phyloP scores from a whole-genome alignment of 164 flowering plant genomes.

The Magnolia kwangsiensis region DNA sequence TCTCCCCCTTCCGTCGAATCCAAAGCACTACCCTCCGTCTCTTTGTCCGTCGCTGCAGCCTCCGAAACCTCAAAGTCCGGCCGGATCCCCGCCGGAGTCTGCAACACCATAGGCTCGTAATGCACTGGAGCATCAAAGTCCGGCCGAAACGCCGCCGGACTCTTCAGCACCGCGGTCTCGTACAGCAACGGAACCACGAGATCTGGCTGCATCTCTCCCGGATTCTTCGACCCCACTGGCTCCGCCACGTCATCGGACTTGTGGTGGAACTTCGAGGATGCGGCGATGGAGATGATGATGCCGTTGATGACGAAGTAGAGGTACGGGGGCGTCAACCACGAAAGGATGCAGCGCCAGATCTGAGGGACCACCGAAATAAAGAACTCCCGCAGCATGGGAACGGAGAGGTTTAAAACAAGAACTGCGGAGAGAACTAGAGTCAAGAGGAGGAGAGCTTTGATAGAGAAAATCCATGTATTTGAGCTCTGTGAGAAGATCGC shows the following conservation, averaged over 20 bases:
- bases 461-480: conserved; percentile 9
- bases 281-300: conserved; percentile 79
- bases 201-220: conserved; percentile 1
- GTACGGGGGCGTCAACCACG: conserved; percentile 75
- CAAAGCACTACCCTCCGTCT: background rate
- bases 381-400: conserved; percentile 35
- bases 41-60: background rate
- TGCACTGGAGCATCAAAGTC: conserved; percentile 7
- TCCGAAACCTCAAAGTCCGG: conserved; percentile 8
- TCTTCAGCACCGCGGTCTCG: conserved; percentile 1
- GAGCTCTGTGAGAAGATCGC: conserved; percentile 10
- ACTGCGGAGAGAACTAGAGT: conserved; percentile 40
- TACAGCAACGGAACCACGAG: conserved; percentile 2
- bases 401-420: conserved; percentile 34
- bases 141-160: background rate
- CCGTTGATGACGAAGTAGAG: conserved; percentile 71
- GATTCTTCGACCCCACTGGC: background rate
- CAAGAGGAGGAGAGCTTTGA: conserved; percentile 38
- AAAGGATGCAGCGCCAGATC: conserved; percentile 34
- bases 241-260: background rate
- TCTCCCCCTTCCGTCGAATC: background rate
- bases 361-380: conserved; percentile 38
- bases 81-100: background rate
- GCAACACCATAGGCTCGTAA: conserved; percentile 1
- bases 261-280: conserved; percentile 56